phyloP scores from a whole-genome alignment of 2,329 filamentous ascomycete genomes.

The Botrytis tulipae region DNA sequence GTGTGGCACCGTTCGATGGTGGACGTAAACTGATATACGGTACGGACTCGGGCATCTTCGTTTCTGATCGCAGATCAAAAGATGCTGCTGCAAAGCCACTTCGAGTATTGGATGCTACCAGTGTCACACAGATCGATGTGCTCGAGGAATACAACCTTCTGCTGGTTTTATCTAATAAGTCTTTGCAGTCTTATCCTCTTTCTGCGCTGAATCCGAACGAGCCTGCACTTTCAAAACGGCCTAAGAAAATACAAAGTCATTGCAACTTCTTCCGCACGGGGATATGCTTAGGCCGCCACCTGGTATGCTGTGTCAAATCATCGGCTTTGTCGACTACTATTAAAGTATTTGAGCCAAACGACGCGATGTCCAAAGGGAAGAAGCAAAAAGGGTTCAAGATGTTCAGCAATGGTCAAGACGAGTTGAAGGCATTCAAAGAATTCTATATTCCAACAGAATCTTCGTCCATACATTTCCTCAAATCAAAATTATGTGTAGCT shows the following conservation, averaged over 20 bases:
- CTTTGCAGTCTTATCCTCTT: constrained; percentile 82
- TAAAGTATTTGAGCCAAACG: constrained; percentile 98
- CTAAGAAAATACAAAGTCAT: constrained; percentile 94
- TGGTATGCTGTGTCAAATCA: constrained; percentile 96
- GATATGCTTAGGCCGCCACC: constrained; percentile 87
- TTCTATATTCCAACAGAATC: constrained; percentile 98
- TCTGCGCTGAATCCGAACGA: constrained; percentile 85
- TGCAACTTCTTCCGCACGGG: constrained; percentile 99
- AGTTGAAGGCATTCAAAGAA: constrained; percentile 95
- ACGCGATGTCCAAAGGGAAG: constrained; percentile 87
- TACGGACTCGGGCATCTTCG: constrained; percentile 89
- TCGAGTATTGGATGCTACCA: constrained; percentile 79
- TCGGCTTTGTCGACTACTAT: constrained; percentile 91
- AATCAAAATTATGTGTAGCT: constrained; percentile 93
- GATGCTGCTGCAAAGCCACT: constrained; percentile 71
- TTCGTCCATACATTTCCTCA: constrained; percentile 96
- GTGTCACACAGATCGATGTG: constrained; percentile 93
- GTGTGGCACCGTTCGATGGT: constrained; percentile 90
- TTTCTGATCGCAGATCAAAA: constrained; percentile 87
- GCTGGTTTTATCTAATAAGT: constrained; percentile 89
- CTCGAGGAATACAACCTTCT: constrained; percentile 93
- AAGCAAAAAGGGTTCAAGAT: constrained; percentile 97
- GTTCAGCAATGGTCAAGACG: constrained; percentile 90
- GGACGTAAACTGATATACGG: constrained; percentile 92
- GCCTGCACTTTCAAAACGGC: constrained; percentile 74